Percentiles rank a stretch among this genome's conserved stretches.
Evolutionary conservation across 805 yeast genomes (phyloP).

Genomic region (Candida pseudofarinosa): DNA sequence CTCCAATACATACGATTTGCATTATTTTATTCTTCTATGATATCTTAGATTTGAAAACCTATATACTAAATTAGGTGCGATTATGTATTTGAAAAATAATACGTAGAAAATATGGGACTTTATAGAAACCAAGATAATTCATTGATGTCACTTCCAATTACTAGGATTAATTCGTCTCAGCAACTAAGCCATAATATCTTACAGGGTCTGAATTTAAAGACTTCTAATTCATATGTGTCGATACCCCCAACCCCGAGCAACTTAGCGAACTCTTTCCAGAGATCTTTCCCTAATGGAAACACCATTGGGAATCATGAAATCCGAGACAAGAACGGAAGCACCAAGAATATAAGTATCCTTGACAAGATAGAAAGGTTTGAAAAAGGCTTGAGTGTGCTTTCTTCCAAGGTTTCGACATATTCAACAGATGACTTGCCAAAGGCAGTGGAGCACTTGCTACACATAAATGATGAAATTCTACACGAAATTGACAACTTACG

Average conservation of each 20-base stretch:
- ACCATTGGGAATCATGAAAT: conserved; percentile 21
- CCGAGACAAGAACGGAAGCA: conserved; percentile 8
- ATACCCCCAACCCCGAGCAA: conserved; percentile 25
- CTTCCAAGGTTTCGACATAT: conserved; percentile 30
- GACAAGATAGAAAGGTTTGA: conserved; percentile 30
- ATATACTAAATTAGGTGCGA: not conserved
- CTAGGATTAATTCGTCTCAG: conserved; percentile 32
- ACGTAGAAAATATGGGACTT: conserved; percentile 19
- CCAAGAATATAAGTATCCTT: conserved; percentile 27
- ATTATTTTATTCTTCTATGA: too few species aligned
- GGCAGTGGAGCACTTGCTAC: conserved; percentile 23
- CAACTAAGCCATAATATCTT: conserved; percentile 24
- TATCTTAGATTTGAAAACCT: not conserved
- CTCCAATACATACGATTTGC: not conserved
- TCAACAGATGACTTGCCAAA: conserved; percentile 25
- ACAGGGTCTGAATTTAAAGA: not conserved
- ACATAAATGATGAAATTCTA: conserved; percentile 21
- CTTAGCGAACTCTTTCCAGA: conserved; percentile 35
- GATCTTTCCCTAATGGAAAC: conserved; percentile 12
- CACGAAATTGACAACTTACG: conserved; percentile 22
- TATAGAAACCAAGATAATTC: conserved; percentile 23
- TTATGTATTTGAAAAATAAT: not conserved
- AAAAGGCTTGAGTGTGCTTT: conserved; percentile 19
- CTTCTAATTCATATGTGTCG: conserved; percentile 11
- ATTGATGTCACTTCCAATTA: conserved; percentile 30